Evolutionary conservation across 257 asterid genomes (phyloP).

Genomic region (Phtheirospermum japonicum): DNA sequence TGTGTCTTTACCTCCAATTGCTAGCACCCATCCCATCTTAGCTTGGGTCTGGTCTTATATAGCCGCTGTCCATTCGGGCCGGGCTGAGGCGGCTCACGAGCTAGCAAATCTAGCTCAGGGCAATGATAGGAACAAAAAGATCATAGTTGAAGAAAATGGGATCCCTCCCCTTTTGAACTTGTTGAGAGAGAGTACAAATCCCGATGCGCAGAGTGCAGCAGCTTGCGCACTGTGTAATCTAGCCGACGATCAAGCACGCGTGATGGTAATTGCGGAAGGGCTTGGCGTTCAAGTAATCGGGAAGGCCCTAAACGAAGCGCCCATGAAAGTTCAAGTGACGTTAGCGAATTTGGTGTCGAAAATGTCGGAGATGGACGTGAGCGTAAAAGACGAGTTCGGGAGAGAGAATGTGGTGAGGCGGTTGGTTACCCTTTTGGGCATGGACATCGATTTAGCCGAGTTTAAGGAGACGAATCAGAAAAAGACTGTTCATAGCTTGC

Average conservation of each 20-base stretch:
- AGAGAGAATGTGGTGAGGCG: conserved; percentile 54
- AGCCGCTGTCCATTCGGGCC: conserved; percentile 49
- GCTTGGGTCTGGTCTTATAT: conserved; percentile 60
- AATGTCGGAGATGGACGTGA: conserved; percentile 42
- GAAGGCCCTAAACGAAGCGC: conserved; percentile 37
- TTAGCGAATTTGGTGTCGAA: conserved; percentile 42
- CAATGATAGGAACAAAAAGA: conserved; percentile 37
- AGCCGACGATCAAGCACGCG: conserved; percentile 41
- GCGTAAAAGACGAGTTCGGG: conserved; percentile 56
- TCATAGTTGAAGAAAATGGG: conserved; percentile 52
- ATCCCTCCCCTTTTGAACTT: conserved; percentile 50
- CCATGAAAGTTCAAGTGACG: conserved; percentile 33
- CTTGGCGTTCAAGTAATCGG: conserved; percentile 41
- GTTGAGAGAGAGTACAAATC: conserved; percentile 44
- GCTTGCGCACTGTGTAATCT: conserved; percentile 43
- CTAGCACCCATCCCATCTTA: conserved; percentile 45
- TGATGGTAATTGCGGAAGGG: conserved; percentile 30
- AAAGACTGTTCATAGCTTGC: conserved; percentile 30
- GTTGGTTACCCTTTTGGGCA: conserved; percentile 42
- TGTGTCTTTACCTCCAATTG: conserved; percentile 50
- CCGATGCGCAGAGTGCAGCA: conserved; percentile 48
- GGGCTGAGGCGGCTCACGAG: conserved; percentile 46
- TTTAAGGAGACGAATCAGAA: conserved; percentile 26
- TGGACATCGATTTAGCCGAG: conserved; percentile 45
- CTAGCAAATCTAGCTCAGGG: conserved; percentile 34